Base-by-base conservation (phyloP, 495 filamentous ascomycete genomes). In the Darksidea phi region DNA sequence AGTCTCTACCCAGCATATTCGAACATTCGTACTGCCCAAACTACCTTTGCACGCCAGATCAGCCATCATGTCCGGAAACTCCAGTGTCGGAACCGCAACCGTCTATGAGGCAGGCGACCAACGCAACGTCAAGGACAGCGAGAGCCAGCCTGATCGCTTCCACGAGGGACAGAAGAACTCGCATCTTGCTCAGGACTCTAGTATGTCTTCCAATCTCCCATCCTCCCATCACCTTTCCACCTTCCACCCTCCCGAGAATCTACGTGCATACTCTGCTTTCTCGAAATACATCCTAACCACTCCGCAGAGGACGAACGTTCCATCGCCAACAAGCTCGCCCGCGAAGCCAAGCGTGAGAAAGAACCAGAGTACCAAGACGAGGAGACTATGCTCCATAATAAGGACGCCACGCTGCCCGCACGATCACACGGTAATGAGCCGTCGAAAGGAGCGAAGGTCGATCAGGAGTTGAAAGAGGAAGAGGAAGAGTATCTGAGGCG, bases 241-340 rank as follows among this genome's bases (percentile, higher is more conserved):
- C 13, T 25, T 20, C 24, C 42, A 24, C 45, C 23, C 47, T 48
- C 32, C 54, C 47, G 11, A 54, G 36, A 36, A 43, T 25, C 17
- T 18, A 23, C n/a, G n/a, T n/a, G n/a, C n/a, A n/a, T n/a, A 7
- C 25, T 38, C 24, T 7, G 12, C 43, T 12, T 13, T 38, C 32
- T n/a, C 43, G 20, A 12, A 26, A 34, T 18, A 1, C 18, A 12
- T 18, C 25, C 38, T 23, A 11, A 32, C 25, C n/a, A 23, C 3
- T 34, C 20, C 18, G 12, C 54, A 91, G 86, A 95, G 81, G 89
- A 93, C 69, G 74, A 89, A 67, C 81, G 90, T 65, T 82, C 87
- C 26, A 91, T 95, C 64, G 86, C 85, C 63, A 90, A 91, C 78
- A 86, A 83, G 68, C 79, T 90, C 25, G 87, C 78, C 7, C 80